These are phyloP conservation scores for Yamadazyma paraphyllophila DNA, from an alignment of 805 yeast species.

Conservation along the genomic window DNA sequence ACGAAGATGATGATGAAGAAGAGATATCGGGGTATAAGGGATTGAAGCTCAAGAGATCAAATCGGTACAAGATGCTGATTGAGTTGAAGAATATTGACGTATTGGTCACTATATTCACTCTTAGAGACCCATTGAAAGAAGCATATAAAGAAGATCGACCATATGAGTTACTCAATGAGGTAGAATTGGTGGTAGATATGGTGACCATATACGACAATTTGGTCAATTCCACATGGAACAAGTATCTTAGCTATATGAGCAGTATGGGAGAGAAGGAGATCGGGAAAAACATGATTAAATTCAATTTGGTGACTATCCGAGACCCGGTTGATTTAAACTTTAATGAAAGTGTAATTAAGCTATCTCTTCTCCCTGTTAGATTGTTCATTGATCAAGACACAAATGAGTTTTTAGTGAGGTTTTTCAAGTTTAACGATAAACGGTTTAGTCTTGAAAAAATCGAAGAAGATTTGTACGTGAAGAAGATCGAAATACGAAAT, in stretches of 20 bases:
- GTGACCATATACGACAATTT: constrained; percentile 44
- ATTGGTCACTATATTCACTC: constrained; percentile 43
- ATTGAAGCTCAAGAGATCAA: constrained; percentile 64
- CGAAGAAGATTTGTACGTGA: constrained; percentile 67
- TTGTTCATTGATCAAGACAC: constrained; percentile 93
- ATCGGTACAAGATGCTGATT: constrained; percentile 54
- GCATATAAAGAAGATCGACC: constrained; percentile 25
- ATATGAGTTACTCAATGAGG: constrained; percentile 47
- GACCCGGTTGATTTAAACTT: constrained; percentile 66
- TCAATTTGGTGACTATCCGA: constrained; percentile 56
- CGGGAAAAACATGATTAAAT: constrained; percentile 60
- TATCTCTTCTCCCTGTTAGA: constrained; percentile 68
- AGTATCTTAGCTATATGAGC: constrained; percentile 67
- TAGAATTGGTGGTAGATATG: constrained; percentile 34
- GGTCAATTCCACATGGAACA: constrained; percentile 88
- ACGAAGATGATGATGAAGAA: constrained; percentile 18
- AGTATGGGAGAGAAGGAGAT: constrained; percentile 69
- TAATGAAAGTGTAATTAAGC: constrained; percentile 58
- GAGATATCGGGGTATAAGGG: constrained; percentile 29
- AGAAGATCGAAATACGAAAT: constrained; percentile 57
- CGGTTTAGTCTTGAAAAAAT: constrained; percentile 58
- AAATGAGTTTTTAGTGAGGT: constrained; percentile 75
- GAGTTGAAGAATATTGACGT: constrained; percentile 55
- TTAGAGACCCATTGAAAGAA: constrained; percentile 44
- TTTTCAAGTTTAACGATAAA: constrained; percentile 73